Evolutionary conservation across 129 eudicot species (phyloP).

Genomic region (Escallonia herrerae): DNA sequence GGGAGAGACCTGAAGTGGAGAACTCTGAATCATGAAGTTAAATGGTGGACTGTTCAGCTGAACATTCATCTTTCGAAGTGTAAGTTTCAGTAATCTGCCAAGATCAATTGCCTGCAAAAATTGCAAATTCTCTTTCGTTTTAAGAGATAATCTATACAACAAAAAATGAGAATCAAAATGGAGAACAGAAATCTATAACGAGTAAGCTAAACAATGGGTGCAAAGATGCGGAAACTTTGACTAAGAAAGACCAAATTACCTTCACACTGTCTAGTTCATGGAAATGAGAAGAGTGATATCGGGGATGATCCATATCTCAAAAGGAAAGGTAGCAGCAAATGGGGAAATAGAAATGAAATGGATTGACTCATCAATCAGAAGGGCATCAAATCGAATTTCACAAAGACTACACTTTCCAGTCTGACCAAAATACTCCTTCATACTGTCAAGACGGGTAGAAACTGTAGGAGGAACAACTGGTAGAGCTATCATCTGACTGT

Average conservation of each 20-base stretch:
- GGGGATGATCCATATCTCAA: slow-evolving; percentile 89
- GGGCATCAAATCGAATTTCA: slow-evolving; percentile 33
- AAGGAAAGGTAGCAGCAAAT: slow-evolving; percentile 73
- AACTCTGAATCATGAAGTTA: slow-evolving; percentile 80
- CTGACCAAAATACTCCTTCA: slow-evolving; percentile 66
- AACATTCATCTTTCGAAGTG: slow-evolving; percentile 55
- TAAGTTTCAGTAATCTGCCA: slow-evolving; percentile 72
- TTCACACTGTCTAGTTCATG: slow-evolving; percentile 61
- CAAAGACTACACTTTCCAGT: slow-evolving; percentile 82
- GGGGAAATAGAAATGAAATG: slow-evolving; percentile 73
- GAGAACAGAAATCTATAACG: not conserved
- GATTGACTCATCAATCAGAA: slow-evolving; percentile 51
- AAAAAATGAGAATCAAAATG: not conserved
- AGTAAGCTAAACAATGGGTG: not conserved
- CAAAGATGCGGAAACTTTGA: not conserved
- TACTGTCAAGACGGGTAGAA: slow-evolving; percentile 53
- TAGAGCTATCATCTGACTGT: slow-evolving; percentile 89
- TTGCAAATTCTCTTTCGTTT: not conserved
- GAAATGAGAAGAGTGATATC: slow-evolving; percentile 70
- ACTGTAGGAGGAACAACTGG: slow-evolving; percentile 66
- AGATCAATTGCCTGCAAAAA: slow-evolving; percentile 75
- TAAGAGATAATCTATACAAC: not conserved
- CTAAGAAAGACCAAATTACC: slow-evolving; percentile 28
- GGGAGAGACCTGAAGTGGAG: slow-evolving; percentile 46
- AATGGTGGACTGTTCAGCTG: slow-evolving; percentile 96